Conservation (phyloP, 768 basidiomycete species). For the Naganishia friedmannii region DNA sequence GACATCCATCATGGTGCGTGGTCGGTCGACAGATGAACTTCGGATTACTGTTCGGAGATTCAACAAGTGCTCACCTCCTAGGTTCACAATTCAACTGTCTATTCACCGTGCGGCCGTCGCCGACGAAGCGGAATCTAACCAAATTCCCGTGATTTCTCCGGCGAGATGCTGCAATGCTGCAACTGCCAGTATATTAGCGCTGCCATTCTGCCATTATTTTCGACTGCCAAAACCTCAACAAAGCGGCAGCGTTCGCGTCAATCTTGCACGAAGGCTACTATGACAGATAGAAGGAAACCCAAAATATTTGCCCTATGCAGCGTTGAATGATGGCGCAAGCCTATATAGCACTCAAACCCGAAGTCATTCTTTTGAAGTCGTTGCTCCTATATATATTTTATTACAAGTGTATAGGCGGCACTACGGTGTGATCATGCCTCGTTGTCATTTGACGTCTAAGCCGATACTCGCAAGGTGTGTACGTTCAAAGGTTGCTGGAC, state of each 20-base stretch:
- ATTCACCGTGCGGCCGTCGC: not conserved
- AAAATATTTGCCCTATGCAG: too few relatives aligned
- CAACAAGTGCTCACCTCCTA: not conserved
- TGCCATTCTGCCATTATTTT: too few relatives aligned
- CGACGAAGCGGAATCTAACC: not conserved
- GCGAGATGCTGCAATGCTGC: too few relatives aligned
- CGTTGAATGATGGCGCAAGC: too few relatives aligned
- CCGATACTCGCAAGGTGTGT: not conserved
- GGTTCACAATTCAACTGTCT: not conserved
- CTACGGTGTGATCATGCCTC: not conserved
- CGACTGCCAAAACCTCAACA: too few relatives aligned
- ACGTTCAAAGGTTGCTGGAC: constrained; percentile 35
- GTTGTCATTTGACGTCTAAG: not conserved
- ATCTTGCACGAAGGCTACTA: too few relatives aligned
- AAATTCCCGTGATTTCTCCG: constrained; percentile 13
- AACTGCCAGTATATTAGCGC: too few relatives aligned
- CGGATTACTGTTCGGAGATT: not conserved
- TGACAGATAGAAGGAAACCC: too few relatives aligned
- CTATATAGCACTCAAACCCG: too few relatives aligned
- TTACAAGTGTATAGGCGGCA: not conserved
- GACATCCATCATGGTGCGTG: not conserved
- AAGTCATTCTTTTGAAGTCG: constrained; percentile 14
- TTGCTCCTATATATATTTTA: constrained; percentile 1
- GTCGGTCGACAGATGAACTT: not conserved
- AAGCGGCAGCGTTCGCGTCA: too few relatives aligned